Percentiles rank a stretch among this genome's conserved stretches.
Conservation (phyloP, 805 yeast genomes). For the Kuraishia floccosa region DNA sequence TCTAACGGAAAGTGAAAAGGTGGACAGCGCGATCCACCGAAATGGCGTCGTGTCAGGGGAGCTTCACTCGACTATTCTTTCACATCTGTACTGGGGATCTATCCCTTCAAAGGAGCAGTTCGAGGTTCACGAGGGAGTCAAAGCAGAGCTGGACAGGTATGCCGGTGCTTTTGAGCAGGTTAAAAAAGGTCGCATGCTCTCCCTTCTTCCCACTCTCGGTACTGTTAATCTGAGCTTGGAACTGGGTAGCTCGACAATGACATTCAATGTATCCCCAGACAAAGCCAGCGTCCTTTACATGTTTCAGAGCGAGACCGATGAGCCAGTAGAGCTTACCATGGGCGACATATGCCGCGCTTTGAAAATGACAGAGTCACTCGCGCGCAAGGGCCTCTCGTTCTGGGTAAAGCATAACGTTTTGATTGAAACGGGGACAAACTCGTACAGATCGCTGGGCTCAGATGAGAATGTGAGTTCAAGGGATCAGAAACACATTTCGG, state of each 20-base stretch:
- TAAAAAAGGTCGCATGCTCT: slow-evolving; percentile 49
- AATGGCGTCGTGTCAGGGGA: slow-evolving; percentile 8
- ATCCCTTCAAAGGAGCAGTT: slow-evolving; percentile 31
- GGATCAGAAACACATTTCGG: background rate
- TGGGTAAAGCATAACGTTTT: slow-evolving; percentile 61
- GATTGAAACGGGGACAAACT: slow-evolving; percentile 20
- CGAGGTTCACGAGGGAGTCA: slow-evolving; percentile 34
- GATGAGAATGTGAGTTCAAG: slow-evolving; percentile 9
- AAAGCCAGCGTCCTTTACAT: slow-evolving; percentile 46
- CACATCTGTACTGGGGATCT: slow-evolving; percentile 76
- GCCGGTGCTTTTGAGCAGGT: slow-evolving; percentile 24
- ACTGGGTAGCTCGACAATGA: slow-evolving; percentile 26
- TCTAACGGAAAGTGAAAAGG: slow-evolving; percentile 39
- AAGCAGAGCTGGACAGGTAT: slow-evolving; percentile 29
- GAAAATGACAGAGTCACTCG: slow-evolving; percentile 29
- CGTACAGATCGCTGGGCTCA: slow-evolving; percentile 28
- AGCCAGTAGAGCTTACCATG: slow-evolving; percentile 11
- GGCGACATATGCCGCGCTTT: slow-evolving; percentile 23
- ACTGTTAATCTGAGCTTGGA: slow-evolving; percentile 47
- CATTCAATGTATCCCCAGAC: slow-evolving; percentile 50
- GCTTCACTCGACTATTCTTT: slow-evolving; percentile 52
- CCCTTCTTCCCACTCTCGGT: slow-evolving; percentile 49
- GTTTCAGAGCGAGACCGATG: slow-evolving; percentile 13
- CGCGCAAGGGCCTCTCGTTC: slow-evolving; percentile 29
- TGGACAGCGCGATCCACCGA: slow-evolving; percentile 26